Conservation (phyloP, 2,329 filamentous ascomycete genomes). For the Diaporthe sp. region DNA sequence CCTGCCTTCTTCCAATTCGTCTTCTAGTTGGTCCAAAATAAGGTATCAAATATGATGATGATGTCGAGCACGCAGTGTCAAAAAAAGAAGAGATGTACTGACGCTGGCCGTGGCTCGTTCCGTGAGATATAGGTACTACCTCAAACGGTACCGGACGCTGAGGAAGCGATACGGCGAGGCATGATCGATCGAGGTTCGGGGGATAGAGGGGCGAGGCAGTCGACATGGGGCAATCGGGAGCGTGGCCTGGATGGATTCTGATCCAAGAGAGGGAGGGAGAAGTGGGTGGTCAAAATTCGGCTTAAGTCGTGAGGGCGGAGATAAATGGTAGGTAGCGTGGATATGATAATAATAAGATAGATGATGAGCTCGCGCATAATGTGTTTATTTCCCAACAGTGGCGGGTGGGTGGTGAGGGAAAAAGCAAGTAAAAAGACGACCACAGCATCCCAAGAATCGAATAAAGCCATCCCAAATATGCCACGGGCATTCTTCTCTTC, state of each 20-base stretch:
- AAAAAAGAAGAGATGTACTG: background rate
- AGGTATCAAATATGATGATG: background rate
- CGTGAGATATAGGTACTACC: conserved; percentile 75
- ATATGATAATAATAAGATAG: conserved; percentile 9
- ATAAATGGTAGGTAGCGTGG: background rate
- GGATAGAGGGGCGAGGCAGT: background rate
- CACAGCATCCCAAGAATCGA: conserved; percentile 2
- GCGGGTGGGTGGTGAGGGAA: background rate
- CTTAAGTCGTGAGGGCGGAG: background rate
- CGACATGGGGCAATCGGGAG: no score
- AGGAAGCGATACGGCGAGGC: conserved; percentile 78
- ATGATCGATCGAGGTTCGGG: conserved; percentile 38
- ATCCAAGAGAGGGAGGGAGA: background rate
- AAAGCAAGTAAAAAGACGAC: background rate
- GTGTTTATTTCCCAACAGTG: conserved; percentile 12
- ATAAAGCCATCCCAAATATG: background rate
- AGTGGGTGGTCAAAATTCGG: background rate
- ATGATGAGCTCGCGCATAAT: conserved; percentile 17
- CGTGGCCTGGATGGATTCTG: background rate
- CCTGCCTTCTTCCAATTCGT: background rate
- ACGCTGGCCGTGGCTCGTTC: conserved; percentile 22
- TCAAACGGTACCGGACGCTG: conserved; percentile 89
- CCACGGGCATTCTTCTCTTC: background rate
- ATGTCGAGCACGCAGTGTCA: background rate
- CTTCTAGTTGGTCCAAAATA: background rate